Base-by-base conservation (phyloP, 257 asterid genomes). In the Lycium ferocissimum region DNA sequence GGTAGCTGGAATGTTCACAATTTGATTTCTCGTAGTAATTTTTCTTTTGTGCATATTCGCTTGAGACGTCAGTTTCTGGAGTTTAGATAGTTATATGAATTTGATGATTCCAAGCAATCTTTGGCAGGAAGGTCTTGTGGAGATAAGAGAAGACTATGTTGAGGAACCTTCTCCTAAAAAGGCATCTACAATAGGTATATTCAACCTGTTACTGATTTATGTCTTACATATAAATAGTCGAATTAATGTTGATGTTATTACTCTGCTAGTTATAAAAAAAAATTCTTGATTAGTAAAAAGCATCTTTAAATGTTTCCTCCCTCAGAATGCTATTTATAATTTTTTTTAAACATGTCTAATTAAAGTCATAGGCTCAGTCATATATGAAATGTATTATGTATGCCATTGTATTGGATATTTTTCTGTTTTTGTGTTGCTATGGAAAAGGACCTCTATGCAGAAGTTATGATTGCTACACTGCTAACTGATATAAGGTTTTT, bases 101-200 rank as follows among this genome's bases (percentile, higher is more conserved):
- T 83, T 83, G 63, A 83, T 53, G 9, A 7, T 40, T 70, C 70
- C 66, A 59, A 38, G 82, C 79, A 80, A 81, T 66, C 69, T 87
- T 86, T 90, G 63, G 82, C 92, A 96, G 99, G 97, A 92, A 87
- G 98, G 95, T 81, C 92, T 95, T 76, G 92, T 96, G 65, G 98
- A 96, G 90, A 96, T 96, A 85, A 90, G 95, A 89, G 99, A 96
- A 91, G 99, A 96, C 81, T 94, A 89, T 86, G 69, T 84, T 6
- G 99, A 92, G 88, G 93, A 91, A 84, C 87, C 80, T 86, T 83
- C 91, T 86, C 37, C 89, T 3, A 83, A 51, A 47, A 79, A 88
- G 80, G 87, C 75, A 54, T 79, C 88, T 54, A 40, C 86, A 70
- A 70, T 89, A 90, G 95, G 99, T 81, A 87, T 86, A 93, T 89